Base-by-base conservation (phyloP, 148 eudicot species). In the Persicaria tinctoria region DNA sequence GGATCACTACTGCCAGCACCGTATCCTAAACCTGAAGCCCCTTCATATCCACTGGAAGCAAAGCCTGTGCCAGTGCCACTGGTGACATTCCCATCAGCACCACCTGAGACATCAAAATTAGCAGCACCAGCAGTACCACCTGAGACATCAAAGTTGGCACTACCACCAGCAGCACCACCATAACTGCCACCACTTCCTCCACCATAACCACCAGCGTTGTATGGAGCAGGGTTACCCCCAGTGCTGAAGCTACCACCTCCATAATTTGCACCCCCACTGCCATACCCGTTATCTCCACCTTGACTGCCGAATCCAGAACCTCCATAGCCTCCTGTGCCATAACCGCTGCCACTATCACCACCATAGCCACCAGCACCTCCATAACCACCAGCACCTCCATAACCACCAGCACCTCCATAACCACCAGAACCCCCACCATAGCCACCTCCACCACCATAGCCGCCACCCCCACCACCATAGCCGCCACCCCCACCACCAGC, bases 221-320 rank as follows among this genome's bases (percentile, higher is more conserved):
- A 55, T 46, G 27, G 45, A 16, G 51, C 68, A 5, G 73, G 60
- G 51, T 46, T 49, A 7, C 76, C 80, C 23, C 56, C 77, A 49
- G 46, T 20, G 5, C 79, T 76, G 64, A 57, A 75, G 63, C 77
- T 73, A 14, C 82, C 77, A 8, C 70, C 79, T 17, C 82, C 81
- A 11, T 68, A 73, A 32, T 66, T 73, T 49, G 56, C 73, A 13
- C 75, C 79, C 50, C 75, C 78, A 16, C 78, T 75, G 11, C 86
- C 87, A 46, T 78, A 76, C 1, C 87, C 80, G 4, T 78, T 87
- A 41, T 74, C 83, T 1, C 84, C 83, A 12, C 71, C 70, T 1
- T 82, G 81, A 44, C 77, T 69, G n/a, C 74, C 72, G 46, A 51
- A 46, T 10, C 66, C 74, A 10, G 68, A 76, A 5, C 59, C 62